These are phyloP conservation scores for Pilasporangium apinafurcum DNA, from an alignment of 352 stramenopile genomes.

Conservation along the genomic window DNA sequence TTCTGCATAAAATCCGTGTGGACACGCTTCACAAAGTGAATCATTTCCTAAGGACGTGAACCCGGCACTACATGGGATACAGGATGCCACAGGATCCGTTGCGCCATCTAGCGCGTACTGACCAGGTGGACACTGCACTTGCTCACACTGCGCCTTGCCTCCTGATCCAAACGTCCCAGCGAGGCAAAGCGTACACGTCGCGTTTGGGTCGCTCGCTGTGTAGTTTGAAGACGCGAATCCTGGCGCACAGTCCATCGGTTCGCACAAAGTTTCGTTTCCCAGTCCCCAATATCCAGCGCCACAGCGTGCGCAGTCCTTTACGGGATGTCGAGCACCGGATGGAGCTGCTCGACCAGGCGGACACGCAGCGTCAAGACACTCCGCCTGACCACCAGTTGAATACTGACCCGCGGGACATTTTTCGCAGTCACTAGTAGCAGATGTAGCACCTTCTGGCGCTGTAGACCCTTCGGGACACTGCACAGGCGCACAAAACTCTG, in stretches of 20 bases:
- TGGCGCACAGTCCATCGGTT: slow-evolving; percentile 14
- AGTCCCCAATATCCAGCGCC: slow-evolving; percentile 22
- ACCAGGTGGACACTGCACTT: slow-evolving; percentile 20
- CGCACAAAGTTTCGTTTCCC: slow-evolving; percentile 18
- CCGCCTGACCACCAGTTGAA: slow-evolving; percentile 21
- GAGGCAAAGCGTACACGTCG: slow-evolving; percentile 19
- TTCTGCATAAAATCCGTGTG: slow-evolving; percentile 17
- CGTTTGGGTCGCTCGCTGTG: slow-evolving; percentile 16
- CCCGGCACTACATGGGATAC: slow-evolving; percentile 18
- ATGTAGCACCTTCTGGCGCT: slow-evolving; percentile 13
- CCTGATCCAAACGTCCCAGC: slow-evolving; percentile 24
- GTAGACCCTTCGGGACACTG: slow-evolving; percentile 18
- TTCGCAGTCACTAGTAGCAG: slow-evolving; percentile 15
- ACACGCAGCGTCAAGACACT: slow-evolving; percentile 23
- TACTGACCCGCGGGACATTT: slow-evolving; percentile 20
- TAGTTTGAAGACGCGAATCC: slow-evolving; percentile 15
- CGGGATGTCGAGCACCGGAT: slow-evolving; percentile 14
- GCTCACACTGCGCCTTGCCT: slow-evolving; percentile 20
- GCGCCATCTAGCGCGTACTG: slow-evolving; percentile 20
- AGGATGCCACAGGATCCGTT: slow-evolving; percentile 15
- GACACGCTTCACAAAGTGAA: slow-evolving; percentile 22
- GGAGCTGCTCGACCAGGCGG: slow-evolving; percentile 20
- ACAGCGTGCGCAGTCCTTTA: slow-evolving; percentile 32
- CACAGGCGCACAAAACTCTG: slow-evolving; percentile 17
- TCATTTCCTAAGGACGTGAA: slow-evolving; percentile 29